Percentiles rank a stretch among this genome's conserved stretches.
Evolutionary conservation across 495 filamentous ascomycete species (phyloP).

Genomic region (Penicillium odoratum): DNA sequence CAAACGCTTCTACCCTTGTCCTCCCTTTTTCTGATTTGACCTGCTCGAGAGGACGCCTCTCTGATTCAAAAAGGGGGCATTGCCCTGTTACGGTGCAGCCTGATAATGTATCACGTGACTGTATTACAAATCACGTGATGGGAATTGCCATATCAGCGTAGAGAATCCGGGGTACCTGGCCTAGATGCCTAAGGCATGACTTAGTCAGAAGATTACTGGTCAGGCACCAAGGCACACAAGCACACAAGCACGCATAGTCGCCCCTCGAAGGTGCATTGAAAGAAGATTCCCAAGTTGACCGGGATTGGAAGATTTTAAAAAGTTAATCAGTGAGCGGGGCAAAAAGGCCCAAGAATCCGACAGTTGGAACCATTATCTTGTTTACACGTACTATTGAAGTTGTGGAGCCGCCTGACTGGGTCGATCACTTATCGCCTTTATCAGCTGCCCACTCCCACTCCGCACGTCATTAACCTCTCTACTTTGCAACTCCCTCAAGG

Average conservation of each 20-base stretch:
- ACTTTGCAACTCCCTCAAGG: conserved; percentile 14
- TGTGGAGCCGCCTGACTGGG: conserved; percentile 40
- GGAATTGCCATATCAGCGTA: no score
- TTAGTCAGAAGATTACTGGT: not conserved
- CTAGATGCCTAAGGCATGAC: not conserved
- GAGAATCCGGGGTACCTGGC: not conserved
- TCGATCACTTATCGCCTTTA: conserved; percentile 34
- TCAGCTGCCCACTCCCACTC: conserved; percentile 29
- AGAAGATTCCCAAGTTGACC: not conserved
- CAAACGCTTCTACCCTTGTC: no score
- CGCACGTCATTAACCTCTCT: conserved; percentile 29
- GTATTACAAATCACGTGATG: no score
- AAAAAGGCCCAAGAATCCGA: not conserved
- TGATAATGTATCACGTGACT: no score
- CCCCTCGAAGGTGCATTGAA: not conserved
- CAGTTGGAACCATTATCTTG: conserved; percentile 9
- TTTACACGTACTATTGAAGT: conserved; percentile 8
- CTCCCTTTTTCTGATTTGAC: no score
- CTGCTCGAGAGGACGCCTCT: no score
- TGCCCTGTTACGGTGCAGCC: no score
- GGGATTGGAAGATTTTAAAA: not conserved
- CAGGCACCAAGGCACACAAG: not conserved
- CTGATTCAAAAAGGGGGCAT: no score
- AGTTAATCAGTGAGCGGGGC: not conserved
- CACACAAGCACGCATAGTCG: not conserved